phyloP scores from a whole-genome alignment of 768 basidiomycete species.

The Phaeolepiota aurea region DNA sequence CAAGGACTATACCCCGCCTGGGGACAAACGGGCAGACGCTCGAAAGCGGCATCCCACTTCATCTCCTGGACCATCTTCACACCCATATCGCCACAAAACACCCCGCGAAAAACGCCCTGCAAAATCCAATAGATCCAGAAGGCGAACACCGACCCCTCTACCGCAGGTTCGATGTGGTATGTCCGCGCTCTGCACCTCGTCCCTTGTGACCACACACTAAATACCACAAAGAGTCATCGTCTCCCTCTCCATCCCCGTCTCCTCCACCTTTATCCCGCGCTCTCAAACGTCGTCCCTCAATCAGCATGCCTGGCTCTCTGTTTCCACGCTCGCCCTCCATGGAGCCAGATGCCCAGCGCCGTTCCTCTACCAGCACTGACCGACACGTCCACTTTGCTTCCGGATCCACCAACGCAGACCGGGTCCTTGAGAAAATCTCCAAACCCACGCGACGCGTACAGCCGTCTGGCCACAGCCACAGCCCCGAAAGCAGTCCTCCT shows the following conservation, averaged over 20 bases:
- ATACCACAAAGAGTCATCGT: no score
- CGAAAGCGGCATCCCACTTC: no score
- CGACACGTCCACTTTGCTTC: conserved; percentile 31
- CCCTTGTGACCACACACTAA: not conserved
- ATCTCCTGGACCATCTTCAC: no score
- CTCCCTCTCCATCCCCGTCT: conserved; percentile 16
- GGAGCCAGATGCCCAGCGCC: conserved; percentile 32
- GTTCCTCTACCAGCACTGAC: conserved; percentile 10
- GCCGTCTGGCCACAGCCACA: not conserved
- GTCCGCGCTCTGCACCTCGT: not conserved
- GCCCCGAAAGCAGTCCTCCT: conserved; percentile 4
- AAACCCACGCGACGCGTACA: conserved; percentile 11
- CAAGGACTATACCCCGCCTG: no score
- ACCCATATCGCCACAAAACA: no score
- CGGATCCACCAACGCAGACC: not conserved
- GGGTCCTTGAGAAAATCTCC: not conserved
- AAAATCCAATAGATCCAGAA: no score
- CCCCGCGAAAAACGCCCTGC: no score
- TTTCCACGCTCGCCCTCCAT: conserved; percentile 69
- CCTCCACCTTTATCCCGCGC: conserved; percentile 23
- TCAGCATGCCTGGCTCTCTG: conserved; percentile 75
- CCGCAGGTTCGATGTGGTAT: no score
- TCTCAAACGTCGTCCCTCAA: conserved; percentile 31
- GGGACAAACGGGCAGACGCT: no score
- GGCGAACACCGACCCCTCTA: no score